These are phyloP conservation scores for Selaginella tamariscina DNA, from an alignment of 75 land plant genomes.

Conservation along the genomic window DNA sequence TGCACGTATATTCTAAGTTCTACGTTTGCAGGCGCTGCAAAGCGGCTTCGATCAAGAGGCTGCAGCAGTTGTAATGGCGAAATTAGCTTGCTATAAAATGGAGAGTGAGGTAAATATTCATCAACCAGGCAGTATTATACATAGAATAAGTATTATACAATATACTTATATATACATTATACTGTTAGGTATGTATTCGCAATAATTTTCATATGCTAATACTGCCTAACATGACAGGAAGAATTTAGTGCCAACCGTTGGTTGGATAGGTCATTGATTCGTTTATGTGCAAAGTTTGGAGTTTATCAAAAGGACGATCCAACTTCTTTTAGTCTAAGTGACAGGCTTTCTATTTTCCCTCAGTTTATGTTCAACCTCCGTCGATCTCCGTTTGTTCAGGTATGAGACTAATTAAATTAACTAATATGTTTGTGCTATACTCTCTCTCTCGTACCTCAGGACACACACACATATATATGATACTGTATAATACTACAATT, in stretches of 20 bases:
- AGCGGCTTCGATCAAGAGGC: constrained; percentile 92
- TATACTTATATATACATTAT: too few relatives aligned
- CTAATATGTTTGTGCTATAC: not conserved
- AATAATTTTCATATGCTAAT: too few relatives aligned
- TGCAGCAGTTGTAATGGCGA: constrained; percentile 89
- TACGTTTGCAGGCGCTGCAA: constrained; percentile 48
- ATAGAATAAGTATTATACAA: too few relatives aligned
- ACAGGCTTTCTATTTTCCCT: constrained; percentile 69
- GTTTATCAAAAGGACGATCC: constrained; percentile 93
- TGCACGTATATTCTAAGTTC: too few relatives aligned
- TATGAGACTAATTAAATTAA: not conserved
- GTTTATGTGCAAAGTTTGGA: constrained; percentile 86
- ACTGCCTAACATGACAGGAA: constrained; percentile 37
- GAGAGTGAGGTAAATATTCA: constrained; percentile 59
- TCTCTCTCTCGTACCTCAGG: not conserved
- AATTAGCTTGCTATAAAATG: constrained; percentile 73
- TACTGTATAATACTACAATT: too few relatives aligned
- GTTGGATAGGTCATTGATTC: constrained; percentile 83
- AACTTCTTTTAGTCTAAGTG: constrained; percentile 62
- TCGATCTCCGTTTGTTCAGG: constrained; percentile 89
- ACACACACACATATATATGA: too few relatives aligned
- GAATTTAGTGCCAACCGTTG: constrained; percentile 91
- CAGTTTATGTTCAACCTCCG: constrained; percentile 97
- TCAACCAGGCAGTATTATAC: not conserved
- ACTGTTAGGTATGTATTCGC: too few relatives aligned